Evolutionary conservation across 2,329 filamentous ascomycete genomes (phyloP), one percentile per base, ranked within the genome.

Genomic region (Fusarium xylarioides): DNA sequence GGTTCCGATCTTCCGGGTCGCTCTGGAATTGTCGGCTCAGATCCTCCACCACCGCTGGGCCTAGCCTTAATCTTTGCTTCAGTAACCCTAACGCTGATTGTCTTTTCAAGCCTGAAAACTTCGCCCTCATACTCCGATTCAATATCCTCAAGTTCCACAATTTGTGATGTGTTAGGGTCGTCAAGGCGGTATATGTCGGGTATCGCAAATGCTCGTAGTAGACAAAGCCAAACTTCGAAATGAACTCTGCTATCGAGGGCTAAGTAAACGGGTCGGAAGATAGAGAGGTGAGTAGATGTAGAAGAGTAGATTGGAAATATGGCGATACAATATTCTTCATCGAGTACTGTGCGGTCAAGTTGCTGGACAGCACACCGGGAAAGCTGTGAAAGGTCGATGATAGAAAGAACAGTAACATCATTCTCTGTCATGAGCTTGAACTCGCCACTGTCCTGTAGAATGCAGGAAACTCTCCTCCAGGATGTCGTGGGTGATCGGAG

Each of bases 171-270:
- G 21, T 83, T 82, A 18, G 84, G 78, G 15, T 85, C 76, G 44
- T 89, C 85, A 21, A 90, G 79, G 4, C 91, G 93, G 79, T 97
- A 98, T 18, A 98, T 87, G 76, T 98, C 95, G 1, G 96, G 95
- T 50, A 97, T 91, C 1, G 95, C 94, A 81, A 98, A 98, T 1
- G 95, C 95, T 70, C 95, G 90, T 35, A 99, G 82, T 15, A 99
- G 85, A 11, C 97, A 95, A 77, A 97, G 95, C 96, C 96, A 99
- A 18, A 98, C 96, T 80, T 99, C 96, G 77, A 97, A 97, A n/a
- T 97, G 86, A 11, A 97, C 91, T 46, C 95, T 90, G 32, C 90
- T 95, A 75, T 98, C 95, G 49, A 98, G 83, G 7, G 94, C 93
- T 38, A 99, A 86, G 79, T 97, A 98, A 40, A 98, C 91, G 0